Base-by-base conservation (phyloP, 306 rosid species). In the Elaeagnus macrophylla region DNA sequence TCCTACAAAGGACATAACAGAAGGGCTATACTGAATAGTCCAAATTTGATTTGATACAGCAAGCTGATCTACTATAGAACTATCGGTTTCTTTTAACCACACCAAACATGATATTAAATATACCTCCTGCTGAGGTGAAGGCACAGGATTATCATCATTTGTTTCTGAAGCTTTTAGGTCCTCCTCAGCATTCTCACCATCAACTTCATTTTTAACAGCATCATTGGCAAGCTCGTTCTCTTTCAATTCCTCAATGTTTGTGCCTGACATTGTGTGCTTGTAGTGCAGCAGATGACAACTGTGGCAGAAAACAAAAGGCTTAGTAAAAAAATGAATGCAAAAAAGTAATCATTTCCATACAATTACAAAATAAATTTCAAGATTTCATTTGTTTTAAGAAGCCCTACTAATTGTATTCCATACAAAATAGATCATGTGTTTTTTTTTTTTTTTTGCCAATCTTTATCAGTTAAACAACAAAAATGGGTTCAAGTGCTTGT, bases 101-200 rank as follows among this genome's bases (percentile, higher is more conserved):
- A 54, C 50, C 43, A 14, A 57, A 40, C 51, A 10, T 5, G 25
- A 10, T 16, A 59, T 37, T 35, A 53, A 35, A 36, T 13, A 52
- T 60, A 84, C 99, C 96, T 93, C 89, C 71, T 84, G 69, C 25
- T 78, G 72, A 13, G 83, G 57, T 6, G 96, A 82, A 62, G 96
- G 95, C 86, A 87, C 78, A 38, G 75, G 67, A 61, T 48, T 74
- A 43, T 70, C 77, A 32, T 64, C 76, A 63, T 38, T 73, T 64
- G 66, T 49, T 60, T 60, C 70, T 15, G 75, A 68, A 53, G 51
- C 70, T 45, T 72, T 78, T 19, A 19, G 69, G 65, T 72, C 76
- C 50, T 67, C 82, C 69, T n/a, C 74, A 5, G 81, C 56, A 57
- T 49, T 67, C 39, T 60, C 86, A 65, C 58, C 63, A 10, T 48